Evolutionary conservation across 306 rosid genomes (phyloP).

Genomic region (Cajanus cajan): DNA sequence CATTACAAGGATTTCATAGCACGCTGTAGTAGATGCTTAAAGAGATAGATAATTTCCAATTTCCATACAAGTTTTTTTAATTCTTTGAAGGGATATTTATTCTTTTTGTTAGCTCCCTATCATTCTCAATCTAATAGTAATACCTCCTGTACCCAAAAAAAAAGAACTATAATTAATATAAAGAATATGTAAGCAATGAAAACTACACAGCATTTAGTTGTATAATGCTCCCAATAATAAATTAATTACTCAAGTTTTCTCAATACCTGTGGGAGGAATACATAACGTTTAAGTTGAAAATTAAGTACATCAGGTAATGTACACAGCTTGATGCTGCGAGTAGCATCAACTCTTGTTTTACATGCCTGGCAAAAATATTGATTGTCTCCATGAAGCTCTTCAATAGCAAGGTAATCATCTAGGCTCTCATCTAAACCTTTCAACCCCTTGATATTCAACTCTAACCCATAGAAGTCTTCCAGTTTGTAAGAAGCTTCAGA

Average conservation of each 20-base stretch:
- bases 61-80: not conserved
- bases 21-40: not conserved
- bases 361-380: conserved; percentile 91
- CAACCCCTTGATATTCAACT: conserved; percentile 89
- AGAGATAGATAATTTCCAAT: not conserved
- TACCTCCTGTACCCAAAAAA: not conserved
- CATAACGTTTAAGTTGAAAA: conserved; percentile 95
- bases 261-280: conserved; percentile 91
- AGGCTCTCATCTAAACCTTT: conserved; percentile 82
- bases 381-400: conserved; percentile 94
- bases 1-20: not conserved
- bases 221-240: not conserved
- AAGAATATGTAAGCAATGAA: not conserved
- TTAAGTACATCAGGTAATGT: conserved; percentile 81
- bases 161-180: not conserved
- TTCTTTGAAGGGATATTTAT: not conserved
- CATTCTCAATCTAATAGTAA: not conserved
- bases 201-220: conserved; percentile 12
- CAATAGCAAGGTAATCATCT: conserved; percentile 82
- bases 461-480: conserved; percentile 98
- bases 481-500: conserved; percentile 90
- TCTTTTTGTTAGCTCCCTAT: not conserved
- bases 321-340: conserved; percentile 89
- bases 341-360: conserved; percentile 89
- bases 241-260: conserved; percentile 12